Percentiles rank a stretch among this genome's conserved stretches.
These are phyloP conservation scores for Ceratonia siliqua DNA, from an alignment of 306 rosid species.

Conservation along the genomic window DNA sequence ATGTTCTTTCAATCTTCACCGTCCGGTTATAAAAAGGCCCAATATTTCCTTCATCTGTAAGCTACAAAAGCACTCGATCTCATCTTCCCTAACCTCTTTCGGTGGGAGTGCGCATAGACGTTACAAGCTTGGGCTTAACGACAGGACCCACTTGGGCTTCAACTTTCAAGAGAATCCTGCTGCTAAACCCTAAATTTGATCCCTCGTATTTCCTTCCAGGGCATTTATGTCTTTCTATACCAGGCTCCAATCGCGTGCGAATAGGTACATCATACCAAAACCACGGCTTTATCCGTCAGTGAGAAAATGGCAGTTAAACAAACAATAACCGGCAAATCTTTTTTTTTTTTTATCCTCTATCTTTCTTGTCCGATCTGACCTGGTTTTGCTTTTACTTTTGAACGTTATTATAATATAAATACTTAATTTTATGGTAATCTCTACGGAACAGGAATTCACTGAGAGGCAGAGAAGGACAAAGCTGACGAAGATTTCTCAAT, in stretches of 20 bases:
- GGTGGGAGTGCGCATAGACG: too few relatives aligned
- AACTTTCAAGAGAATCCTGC: neutral
- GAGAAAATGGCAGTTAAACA: constrained; percentile 34
- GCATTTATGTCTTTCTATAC: constrained; percentile 15
- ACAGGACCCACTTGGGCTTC: neutral
- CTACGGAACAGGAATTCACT: neutral
- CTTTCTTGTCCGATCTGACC: neutral
- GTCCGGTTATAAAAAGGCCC: neutral
- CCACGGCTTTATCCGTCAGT: neutral
- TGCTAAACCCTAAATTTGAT: neutral
- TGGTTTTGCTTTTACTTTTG: neutral
- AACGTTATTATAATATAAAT: neutral
- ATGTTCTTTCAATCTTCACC: neutral
- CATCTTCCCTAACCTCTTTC: neutral
- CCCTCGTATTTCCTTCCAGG: neutral
- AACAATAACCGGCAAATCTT: constrained; percentile 27
- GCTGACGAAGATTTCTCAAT: constrained; percentile 19
- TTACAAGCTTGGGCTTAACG: too few relatives aligned
- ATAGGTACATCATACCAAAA: neutral
- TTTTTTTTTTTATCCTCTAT: constrained; percentile 9
- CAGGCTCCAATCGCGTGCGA: neutral
- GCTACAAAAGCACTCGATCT: neutral
- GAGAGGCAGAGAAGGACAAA: neutral
- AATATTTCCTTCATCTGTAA: neutral
- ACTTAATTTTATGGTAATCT: constrained; percentile 11